Evolutionary conservation across 768 basidiomycete species (phyloP).

Genomic region (Russula sp.): DNA sequence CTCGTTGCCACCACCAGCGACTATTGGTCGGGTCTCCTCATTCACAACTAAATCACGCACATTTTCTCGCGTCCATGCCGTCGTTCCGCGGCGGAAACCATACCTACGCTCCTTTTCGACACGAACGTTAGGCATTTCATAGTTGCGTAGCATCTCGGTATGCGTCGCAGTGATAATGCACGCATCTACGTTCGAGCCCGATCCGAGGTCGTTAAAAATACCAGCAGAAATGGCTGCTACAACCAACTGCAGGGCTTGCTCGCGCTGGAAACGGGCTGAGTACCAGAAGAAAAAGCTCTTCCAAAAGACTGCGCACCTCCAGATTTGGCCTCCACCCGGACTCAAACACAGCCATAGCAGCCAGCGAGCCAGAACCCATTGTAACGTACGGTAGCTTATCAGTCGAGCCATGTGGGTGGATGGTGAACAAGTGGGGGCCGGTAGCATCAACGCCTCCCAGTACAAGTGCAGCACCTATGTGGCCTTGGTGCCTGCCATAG

Average conservation of each 20-base stretch:
- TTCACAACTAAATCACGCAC: conserved; percentile 63
- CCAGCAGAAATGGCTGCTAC: conserved; percentile 85
- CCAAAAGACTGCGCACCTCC: conserved; percentile 43
- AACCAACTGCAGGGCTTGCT: conserved; percentile 76
- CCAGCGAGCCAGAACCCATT: conserved; percentile 94
- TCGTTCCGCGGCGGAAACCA: conserved; percentile 77
- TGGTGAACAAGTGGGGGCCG: conserved; percentile 92
- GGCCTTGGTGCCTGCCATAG: conserved; percentile 72
- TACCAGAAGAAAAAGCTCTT: background rate
- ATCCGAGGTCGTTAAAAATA: conserved; percentile 99
- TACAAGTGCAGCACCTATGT: conserved; percentile 92
- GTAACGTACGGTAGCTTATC: conserved; percentile 99
- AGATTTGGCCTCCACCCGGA: conserved; percentile 74
- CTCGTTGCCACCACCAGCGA: conserved; percentile 38
- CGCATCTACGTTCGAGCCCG: conserved; percentile 97
- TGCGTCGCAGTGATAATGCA: conserved; percentile 83
- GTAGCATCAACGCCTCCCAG: conserved; percentile 94
- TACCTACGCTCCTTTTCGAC: conserved; percentile 65
- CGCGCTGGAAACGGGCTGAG: conserved; percentile 42
- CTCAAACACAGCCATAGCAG: conserved; percentile 99
- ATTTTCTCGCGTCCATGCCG: conserved; percentile 78
- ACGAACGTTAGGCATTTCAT: conserved; percentile 84
- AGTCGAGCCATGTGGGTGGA: conserved; percentile 94
- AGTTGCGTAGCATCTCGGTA: conserved; percentile 92
- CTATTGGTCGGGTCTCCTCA: conserved; percentile 54